Conservation (phyloP, 2,329 filamentous ascomycete species). For the Ascocoryne sarcoides region DNA sequence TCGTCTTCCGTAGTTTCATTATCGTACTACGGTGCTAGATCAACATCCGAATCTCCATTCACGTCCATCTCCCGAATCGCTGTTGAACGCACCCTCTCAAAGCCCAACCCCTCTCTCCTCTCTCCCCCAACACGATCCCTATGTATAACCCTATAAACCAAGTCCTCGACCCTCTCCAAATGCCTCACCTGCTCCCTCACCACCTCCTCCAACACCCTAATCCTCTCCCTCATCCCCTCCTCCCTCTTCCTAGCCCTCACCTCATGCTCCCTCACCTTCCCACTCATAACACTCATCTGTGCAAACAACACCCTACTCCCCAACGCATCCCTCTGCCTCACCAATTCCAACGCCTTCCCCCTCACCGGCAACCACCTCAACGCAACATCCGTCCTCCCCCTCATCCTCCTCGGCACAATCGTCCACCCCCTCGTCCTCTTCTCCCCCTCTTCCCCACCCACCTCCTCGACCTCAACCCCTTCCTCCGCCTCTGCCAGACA, state of each 20-base stretch:
- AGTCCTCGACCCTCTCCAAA: slow-evolving; percentile 17
- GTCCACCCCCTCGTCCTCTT: slow-evolving; percentile 30
- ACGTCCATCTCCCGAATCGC: no score
- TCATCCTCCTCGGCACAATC: slow-evolving; percentile 32
- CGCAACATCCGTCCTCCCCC: slow-evolving; percentile 33
- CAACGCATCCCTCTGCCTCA: slow-evolving; percentile 37
- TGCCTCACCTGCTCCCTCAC: slow-evolving; percentile 19
- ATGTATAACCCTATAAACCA: slow-evolving; percentile 19
- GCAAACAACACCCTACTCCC: slow-evolving; percentile 39
- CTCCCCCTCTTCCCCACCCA: slow-evolving; percentile 11
- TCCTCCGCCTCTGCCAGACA: slow-evolving; percentile 36
- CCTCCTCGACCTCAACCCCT: slow-evolving; percentile 15
- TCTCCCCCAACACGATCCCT: slow-evolving; percentile 10
- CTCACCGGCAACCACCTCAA: slow-evolving; percentile 38
- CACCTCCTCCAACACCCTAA: slow-evolving; percentile 16
- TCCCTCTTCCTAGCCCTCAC: slow-evolving; percentile 13
- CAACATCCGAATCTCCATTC: no score
- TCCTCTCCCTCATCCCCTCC: slow-evolving; percentile 12
- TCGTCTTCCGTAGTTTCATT: no score
- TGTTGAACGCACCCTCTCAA: no score
- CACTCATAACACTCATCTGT: slow-evolving; percentile 41
- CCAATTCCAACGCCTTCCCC: slow-evolving; percentile 37
- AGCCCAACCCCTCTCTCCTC: no score
- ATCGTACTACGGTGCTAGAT: no score
- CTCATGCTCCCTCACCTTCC: slow-evolving; percentile 26